phyloP scores from a whole-genome alignment of 768 basidiomycete genomes.

The Tubosaeta sp. region DNA sequence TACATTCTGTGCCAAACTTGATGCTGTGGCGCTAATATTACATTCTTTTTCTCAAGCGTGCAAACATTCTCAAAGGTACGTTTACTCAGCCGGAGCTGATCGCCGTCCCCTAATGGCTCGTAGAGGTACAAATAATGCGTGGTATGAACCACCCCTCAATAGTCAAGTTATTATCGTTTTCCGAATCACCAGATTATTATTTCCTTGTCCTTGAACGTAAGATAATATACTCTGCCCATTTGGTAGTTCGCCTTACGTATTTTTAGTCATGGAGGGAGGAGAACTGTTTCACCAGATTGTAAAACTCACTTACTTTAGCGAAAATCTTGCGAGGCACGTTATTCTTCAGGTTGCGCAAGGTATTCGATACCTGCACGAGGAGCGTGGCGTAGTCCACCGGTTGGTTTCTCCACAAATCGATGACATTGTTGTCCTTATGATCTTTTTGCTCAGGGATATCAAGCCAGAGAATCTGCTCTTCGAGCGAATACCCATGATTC shows the following conservation, averaged over 20 bases:
- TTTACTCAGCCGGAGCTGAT: neutral
- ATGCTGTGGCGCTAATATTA: slow-evolving; percentile 16
- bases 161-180: slow-evolving; percentile 88
- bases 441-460: slow-evolving; percentile 59
- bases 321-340: slow-evolving; percentile 94
- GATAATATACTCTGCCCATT: slow-evolving; percentile 26
- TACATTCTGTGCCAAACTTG: slow-evolving; percentile 17
- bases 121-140: slow-evolving; percentile 99
- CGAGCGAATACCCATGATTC: slow-evolving; percentile 85
- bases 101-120: slow-evolving; percentile 4
- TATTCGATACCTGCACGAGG: slow-evolving; percentile 94
- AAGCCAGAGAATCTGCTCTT: slow-evolving; percentile 98
- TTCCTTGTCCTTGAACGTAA: slow-evolving; percentile 89
- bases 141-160: slow-evolving; percentile 89
- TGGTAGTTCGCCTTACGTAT: slow-evolving; percentile 7
- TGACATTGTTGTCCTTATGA: neutral
- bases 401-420: slow-evolving; percentile 17
- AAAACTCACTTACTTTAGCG: slow-evolving; percentile 97
- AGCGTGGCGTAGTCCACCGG: slow-evolving; percentile 96
- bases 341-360: slow-evolving; percentile 94
- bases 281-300: slow-evolving; percentile 99
- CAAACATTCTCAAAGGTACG: slow-evolving; percentile 92
- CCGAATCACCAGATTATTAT: slow-evolving; percentile 89
- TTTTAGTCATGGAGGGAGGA: slow-evolving; percentile 90
- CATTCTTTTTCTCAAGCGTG: slow-evolving; percentile 53